Percentiles rank a stretch among this genome's conserved stretches.
phyloP scores from a whole-genome alignment of 208 protist species.

The Leishmania lainsoni region DNA sequence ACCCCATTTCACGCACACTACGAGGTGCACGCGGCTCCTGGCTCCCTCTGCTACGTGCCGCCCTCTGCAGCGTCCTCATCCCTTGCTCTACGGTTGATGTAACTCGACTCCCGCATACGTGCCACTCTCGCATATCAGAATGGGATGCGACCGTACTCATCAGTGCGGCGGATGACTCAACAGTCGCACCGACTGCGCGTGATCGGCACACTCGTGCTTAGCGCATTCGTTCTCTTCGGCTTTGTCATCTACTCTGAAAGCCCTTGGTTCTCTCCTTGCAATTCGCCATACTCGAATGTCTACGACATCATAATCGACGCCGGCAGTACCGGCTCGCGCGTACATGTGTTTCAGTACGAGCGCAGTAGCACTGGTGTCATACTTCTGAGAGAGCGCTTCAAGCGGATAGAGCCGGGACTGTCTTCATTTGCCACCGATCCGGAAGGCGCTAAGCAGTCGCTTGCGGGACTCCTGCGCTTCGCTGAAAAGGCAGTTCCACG shows the following conservation, averaged over 20 bases:
- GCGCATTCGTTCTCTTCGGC: conserved; percentile 13
- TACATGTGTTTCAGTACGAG: conserved; percentile 67
- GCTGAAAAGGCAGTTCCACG: conserved; percentile 43
- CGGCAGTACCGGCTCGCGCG: conserved; percentile 70
- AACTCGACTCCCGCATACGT: neutral
- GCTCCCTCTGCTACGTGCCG: neutral
- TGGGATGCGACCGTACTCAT: conserved; percentile 8
- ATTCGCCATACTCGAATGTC: conserved; percentile 19
- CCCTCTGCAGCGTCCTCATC: neutral
- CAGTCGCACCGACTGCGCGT: conserved; percentile 16
- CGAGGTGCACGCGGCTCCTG: neutral
- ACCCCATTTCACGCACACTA: neutral
- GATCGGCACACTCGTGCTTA: neutral
- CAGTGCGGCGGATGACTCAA: conserved; percentile 8
- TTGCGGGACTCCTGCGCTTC: conserved; percentile 36
- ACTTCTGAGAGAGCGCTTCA: conserved; percentile 46
- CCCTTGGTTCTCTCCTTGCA: conserved; percentile 1
- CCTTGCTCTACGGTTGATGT: neutral
- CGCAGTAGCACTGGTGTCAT: conserved; percentile 20
- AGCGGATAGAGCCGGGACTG: conserved; percentile 52
- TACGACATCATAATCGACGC: conserved; percentile 76
- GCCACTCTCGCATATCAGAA: neutral
- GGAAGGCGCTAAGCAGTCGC: conserved; percentile 14
- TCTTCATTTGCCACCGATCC: conserved; percentile 41
- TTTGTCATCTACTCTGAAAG: conserved; percentile 5